Percentiles rank a stretch among this genome's conserved stretches.
These are phyloP conservation scores for Neofusicoccum parvum DNA, from an alignment of 2,329 filamentous ascomycete species.

Conservation along the genomic window DNA sequence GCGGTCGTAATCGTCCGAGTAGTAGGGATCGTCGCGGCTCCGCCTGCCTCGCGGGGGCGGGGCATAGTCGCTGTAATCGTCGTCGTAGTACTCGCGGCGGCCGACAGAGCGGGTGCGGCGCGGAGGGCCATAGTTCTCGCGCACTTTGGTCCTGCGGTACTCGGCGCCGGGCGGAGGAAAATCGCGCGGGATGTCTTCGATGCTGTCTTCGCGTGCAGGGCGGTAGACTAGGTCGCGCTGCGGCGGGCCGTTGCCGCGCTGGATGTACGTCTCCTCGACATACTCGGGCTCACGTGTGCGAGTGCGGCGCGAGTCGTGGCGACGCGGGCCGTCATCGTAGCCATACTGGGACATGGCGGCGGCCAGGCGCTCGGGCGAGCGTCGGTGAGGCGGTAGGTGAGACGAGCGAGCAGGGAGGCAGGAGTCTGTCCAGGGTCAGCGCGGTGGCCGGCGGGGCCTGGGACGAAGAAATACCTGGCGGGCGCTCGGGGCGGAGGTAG, in stretches of 20 bases:
- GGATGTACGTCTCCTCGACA: conserved; percentile 54
- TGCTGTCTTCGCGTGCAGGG: conserved; percentile 69
- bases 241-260: conserved; percentile 44
- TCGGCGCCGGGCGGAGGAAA: conserved; percentile 71
- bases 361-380: conserved; percentile 4
- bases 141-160: conserved; percentile 49
- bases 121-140: conserved; percentile 51
- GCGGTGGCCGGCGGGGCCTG: not conserved
- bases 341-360: conserved; percentile 52
- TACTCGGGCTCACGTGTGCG: conserved; percentile 54
- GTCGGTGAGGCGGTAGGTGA: not conserved
- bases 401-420: not conserved
- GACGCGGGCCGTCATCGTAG: conserved; percentile 51
- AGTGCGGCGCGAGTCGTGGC: conserved; percentile 37
- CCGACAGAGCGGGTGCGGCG: conserved; percentile 68
- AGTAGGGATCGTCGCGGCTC: conserved; percentile 49
- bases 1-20: conserved; percentile 48
- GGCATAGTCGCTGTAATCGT: conserved; percentile 59
- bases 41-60: conserved; percentile 44
- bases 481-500: not conserved
- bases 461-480: not conserved
- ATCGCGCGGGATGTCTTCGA: conserved; percentile 83
- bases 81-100: conserved; percentile 60
- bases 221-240: conserved; percentile 54
- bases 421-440: not conserved